phyloP scores from a whole-genome alignment of 352 stramenopile genomes.

The Hyphochytrium catenoides region DNA sequence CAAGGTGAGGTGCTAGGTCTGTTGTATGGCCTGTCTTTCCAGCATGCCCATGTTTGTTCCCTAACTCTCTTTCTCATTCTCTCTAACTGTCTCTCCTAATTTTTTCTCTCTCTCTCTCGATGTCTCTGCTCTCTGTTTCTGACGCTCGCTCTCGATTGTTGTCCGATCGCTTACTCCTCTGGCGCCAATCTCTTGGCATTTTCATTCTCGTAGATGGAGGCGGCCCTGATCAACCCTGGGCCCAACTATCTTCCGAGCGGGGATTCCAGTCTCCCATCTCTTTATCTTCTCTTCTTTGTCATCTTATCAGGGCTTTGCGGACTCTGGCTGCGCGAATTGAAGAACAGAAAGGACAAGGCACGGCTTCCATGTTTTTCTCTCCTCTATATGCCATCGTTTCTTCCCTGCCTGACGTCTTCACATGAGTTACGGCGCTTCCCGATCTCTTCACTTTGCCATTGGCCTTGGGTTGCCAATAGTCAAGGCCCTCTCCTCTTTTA shows the following conservation, averaged over 20 bases:
- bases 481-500: no score
- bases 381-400: constrained; percentile 16
- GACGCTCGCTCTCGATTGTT: no score
- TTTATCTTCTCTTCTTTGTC: constrained; percentile 52
- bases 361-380: constrained; percentile 28
- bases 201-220: constrained; percentile 39
- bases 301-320: constrained; percentile 25
- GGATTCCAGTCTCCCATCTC: constrained; percentile 44
- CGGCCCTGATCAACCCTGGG: constrained; percentile 44
- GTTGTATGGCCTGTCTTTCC: no score
- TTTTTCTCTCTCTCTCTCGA: no score
- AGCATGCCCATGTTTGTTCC: no score
- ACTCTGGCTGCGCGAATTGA: constrained; percentile 36
- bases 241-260: constrained; percentile 57
- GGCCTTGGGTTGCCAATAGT: constrained; percentile 2
- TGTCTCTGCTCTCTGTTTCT: no score
- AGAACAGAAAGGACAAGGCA: constrained; percentile 27
- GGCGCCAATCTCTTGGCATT: no score
- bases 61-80: no score
- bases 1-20: no score
- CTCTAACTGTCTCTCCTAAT: no score
- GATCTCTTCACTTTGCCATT: constrained; percentile 8
- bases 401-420: constrained; percentile 11
- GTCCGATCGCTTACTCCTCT: no score
- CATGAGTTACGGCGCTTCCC: constrained; percentile 12